Conservation (phyloP, 495 filamentous ascomycete genomes). For the Geoglossum glabrum region DNA sequence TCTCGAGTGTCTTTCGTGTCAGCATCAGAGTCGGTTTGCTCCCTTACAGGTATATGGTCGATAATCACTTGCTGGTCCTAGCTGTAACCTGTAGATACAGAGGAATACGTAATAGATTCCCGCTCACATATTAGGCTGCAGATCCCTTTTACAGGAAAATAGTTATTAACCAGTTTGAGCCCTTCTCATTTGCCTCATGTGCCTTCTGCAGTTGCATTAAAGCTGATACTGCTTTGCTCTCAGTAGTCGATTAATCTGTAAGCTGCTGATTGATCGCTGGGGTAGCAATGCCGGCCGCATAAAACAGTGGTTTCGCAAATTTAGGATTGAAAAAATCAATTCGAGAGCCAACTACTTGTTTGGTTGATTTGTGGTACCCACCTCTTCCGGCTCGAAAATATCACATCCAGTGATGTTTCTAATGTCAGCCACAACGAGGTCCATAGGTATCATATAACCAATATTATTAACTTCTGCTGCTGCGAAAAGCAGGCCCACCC, state of each 20-base stretch:
- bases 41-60: neutral
- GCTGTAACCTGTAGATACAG: neutral
- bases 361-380: too few species aligned
- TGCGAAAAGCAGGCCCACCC: too few species aligned
- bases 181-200: neutral
- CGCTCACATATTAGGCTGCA: neutral
- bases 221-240: neutral
- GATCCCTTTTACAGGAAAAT: neutral
- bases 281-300: conserved; percentile 14
- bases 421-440: too few species aligned
- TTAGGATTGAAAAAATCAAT: too few species aligned
- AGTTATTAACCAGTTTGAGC: neutral
- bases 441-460: too few species aligned
- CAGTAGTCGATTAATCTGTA: neutral
- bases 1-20: neutral
- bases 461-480: too few species aligned
- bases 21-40: neutral
- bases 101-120: neutral
- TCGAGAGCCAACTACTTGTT: too few species aligned
- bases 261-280: conserved; percentile 15
- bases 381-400: conserved; percentile 5
- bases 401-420: neutral
- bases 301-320: too few species aligned
- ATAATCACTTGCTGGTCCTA: neutral
- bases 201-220: neutral